Conservation (phyloP, 495 filamentous ascomycete species). For the Aspergillus egyptiacus region DNA sequence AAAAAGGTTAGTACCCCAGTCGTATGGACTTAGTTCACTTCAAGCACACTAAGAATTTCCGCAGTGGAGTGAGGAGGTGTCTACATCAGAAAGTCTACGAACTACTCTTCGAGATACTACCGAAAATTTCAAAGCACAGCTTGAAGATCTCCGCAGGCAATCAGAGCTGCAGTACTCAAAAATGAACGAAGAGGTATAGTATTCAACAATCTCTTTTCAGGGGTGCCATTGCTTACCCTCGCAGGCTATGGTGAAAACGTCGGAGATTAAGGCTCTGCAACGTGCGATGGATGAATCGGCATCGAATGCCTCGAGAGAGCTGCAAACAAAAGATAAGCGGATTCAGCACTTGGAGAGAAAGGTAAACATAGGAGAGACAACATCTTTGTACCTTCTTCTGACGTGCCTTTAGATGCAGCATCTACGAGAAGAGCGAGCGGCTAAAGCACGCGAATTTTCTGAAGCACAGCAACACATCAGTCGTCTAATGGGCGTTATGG, state of each 20-base stretch:
- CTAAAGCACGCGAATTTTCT: conserved; percentile 43
- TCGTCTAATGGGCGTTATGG: conserved; percentile 44
- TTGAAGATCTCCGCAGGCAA: conserved; percentile 15
- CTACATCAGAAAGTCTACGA: conserved; percentile 20
- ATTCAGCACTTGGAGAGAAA: conserved; percentile 38
- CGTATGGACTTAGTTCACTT: neutral
- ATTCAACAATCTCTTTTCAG: neutral
- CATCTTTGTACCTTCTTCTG: neutral
- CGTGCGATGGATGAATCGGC: conserved; percentile 23
- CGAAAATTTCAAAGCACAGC: conserved; percentile 18
- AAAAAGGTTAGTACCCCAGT: conserved; percentile 23
- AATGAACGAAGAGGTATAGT: conserved; percentile 22
- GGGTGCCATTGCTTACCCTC: neutral
- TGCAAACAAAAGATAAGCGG: conserved; percentile 32
- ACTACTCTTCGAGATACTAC: conserved; percentile 19
- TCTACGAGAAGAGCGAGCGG: conserved; percentile 34
- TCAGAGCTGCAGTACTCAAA: conserved; percentile 17
- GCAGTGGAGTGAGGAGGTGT: conserved; percentile 13
- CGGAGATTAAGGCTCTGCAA: conserved; percentile 24
- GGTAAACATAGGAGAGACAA: conserved; percentile 19
- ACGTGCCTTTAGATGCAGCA: conserved; percentile 29
- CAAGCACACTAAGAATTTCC: conserved; percentile 6
- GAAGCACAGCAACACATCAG: conserved; percentile 46
- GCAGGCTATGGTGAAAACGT: conserved; percentile 22
- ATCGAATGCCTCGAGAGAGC: conserved; percentile 23